Evolutionary conservation across 2,329 filamentous ascomycete genomes (phyloP).

Genomic region (Aspergillus brasiliensis): DNA sequence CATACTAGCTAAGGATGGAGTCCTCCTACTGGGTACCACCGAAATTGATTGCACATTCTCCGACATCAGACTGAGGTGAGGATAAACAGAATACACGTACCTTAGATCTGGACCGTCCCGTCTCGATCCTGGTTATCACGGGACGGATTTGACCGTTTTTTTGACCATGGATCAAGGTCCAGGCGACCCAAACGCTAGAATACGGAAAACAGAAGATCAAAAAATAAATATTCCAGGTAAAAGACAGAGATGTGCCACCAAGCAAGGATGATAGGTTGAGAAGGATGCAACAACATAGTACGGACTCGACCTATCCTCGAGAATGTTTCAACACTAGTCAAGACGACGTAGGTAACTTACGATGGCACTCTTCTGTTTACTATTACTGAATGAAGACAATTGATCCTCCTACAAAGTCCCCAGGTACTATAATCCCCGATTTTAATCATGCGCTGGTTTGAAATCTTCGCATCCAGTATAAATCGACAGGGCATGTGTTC

Average conservation of each 20-base stretch:
- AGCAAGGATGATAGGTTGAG: too few relatives aligned
- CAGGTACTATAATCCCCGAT: too few relatives aligned
- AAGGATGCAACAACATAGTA: too few relatives aligned
- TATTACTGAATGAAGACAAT: too few relatives aligned
- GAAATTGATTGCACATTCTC: background rate
- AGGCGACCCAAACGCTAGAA: background rate
- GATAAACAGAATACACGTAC: background rate
- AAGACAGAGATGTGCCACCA: background rate
- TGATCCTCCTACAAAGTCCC: too few relatives aligned
- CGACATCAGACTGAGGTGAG: background rate
- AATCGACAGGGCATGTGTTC: background rate
- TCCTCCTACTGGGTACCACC: background rate
- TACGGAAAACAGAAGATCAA: background rate
- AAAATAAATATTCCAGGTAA: background rate
- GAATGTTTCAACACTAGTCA: too few relatives aligned
- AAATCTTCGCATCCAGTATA: background rate
- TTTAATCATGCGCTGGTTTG: too few relatives aligned
- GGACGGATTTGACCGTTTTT: constrained; percentile 16
- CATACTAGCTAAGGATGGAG: too few relatives aligned
- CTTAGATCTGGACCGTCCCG: background rate
- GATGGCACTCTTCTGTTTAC: too few relatives aligned
- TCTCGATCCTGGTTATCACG: constrained; percentile 8
- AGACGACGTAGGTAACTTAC: too few relatives aligned
- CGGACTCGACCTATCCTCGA: too few relatives aligned
- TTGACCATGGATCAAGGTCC: constrained; percentile 7